Conservation (phyloP, 306 rosid genomes). For the Fagus sylvatica region DNA sequence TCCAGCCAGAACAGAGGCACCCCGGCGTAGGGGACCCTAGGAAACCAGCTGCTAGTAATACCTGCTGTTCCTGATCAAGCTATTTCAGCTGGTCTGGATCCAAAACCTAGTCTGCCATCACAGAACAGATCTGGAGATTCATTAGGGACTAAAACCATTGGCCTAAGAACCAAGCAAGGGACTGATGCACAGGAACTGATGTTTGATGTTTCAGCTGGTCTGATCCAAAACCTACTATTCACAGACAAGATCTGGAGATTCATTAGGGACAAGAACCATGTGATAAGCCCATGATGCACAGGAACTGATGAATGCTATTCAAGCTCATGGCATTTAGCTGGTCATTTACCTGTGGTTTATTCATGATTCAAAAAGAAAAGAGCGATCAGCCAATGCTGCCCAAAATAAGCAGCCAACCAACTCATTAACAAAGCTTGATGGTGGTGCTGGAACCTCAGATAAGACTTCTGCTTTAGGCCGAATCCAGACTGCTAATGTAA, state of each 20-base stretch:
- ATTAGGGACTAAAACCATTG: constrained; percentile 41
- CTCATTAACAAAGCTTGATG: constrained; percentile 43
- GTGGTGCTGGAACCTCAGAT: constrained; percentile 62
- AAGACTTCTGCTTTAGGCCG: constrained; percentile 62
- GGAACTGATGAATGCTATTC: constrained; percentile 41
- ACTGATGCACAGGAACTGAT: too few species aligned
- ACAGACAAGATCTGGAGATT: constrained; percentile 46
- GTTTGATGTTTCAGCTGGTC: constrained; percentile 40
- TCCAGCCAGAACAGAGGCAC: constrained; percentile 65
- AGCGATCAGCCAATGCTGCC: constrained; percentile 47
- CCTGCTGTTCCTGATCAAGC: constrained; percentile 43
- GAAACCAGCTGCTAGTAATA: constrained; percentile 43
- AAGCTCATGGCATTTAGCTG: too few species aligned
- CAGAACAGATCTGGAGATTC: constrained; percentile 49
- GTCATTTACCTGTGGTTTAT: constrained; percentile 49
- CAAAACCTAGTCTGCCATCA: constrained; percentile 45
- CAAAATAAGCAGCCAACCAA: constrained; percentile 60
- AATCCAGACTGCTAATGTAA: constrained; percentile 66
- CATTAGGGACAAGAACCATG: constrained; percentile 44
- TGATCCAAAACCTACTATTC: constrained; percentile 54
- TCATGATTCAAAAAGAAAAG: constrained; percentile 70
- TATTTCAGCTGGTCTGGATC: constrained; percentile 51
- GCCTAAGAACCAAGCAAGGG: constrained; percentile 40
- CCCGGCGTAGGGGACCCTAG: constrained; percentile 86
- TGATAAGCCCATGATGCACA: too few species aligned